Evolutionary conservation across 2,329 filamentous ascomycete genomes (phyloP), one percentile per base, ranked within the genome.

Genomic region (Emergomyces pasteurianus): DNA sequence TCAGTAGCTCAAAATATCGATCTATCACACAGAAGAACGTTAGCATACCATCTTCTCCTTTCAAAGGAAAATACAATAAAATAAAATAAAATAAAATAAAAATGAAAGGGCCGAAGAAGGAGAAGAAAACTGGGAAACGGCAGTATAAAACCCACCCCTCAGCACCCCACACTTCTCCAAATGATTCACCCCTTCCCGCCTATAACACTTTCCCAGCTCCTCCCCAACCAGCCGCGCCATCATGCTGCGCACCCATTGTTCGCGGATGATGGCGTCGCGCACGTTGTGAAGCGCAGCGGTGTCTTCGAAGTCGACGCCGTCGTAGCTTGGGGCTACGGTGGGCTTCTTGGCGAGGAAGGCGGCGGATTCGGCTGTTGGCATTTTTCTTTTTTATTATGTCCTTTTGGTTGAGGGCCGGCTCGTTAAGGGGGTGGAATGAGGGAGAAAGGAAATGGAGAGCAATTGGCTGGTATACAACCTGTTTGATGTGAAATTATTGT

Each of bases 241-340:
- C 84, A 87, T 87, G 71, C 80, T 82, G 75, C 80, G 81, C 60
- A 87, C 83, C 84, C 84, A 87, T 69, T 87, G 84, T 73, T 87
- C 84, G 60, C 84, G 79, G 66, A 87, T 82, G 54, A 87, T 82
- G 8, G 83, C 79, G 68, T 87, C 84, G 67, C 85, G 83, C 63
- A 83, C 84, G 47, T 83, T 83, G 73, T 86, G 84, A 54, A 86
- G 74, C 54, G 82, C 82, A 64, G 78, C 75, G 71, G 83, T 85
- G 77, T 87, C 83, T 64, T 84, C 81, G 75, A 83, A 86, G 75
- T 86, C 83, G 71, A 87, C 84, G 65, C 84, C 83, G 60, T 85
- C 81, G 75, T 86, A 87, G 63, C 83, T 86, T 36, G 84, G 84
- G 53, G 84, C 77, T 54, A 87, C 84, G 64, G 79, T 83, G 66